Percentiles rank a stretch among this genome's conserved stretches.
These are phyloP conservation scores for Cadophora luteo-olivacea DNA, from an alignment of 2,329 filamentous ascomycete genomes.

Conservation along the genomic window DNA sequence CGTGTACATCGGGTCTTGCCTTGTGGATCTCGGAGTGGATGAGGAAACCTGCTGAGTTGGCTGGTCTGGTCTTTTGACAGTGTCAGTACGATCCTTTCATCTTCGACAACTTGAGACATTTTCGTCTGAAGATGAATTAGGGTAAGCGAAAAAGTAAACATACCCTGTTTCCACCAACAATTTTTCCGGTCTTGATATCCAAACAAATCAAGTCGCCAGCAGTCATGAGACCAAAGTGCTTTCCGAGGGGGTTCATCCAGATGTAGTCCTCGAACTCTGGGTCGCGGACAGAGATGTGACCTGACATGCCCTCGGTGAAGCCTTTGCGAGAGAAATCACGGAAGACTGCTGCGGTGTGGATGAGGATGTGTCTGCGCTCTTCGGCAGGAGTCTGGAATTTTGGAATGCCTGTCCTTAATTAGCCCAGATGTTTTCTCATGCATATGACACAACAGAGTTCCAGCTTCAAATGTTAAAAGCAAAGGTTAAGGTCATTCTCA, in stretches of 20 bases:
- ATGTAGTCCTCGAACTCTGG: constrained; percentile 66
- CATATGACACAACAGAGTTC: too few species aligned
- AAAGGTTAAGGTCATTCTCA: too few species aligned
- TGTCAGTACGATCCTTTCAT: background rate
- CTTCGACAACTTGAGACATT: too few species aligned
- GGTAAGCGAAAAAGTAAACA: background rate
- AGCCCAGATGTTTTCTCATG: too few species aligned
- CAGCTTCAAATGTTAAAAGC: too few species aligned
- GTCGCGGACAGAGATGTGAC: constrained; percentile 72
- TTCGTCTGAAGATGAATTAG: background rate
- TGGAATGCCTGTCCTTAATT: constrained; percentile 55
- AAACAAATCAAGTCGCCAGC: constrained; percentile 72
- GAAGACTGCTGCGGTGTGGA: constrained; percentile 73
- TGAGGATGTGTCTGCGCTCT: constrained; percentile 67
- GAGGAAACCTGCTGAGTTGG: constrained; percentile 72
- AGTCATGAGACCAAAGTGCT: constrained; percentile 69
- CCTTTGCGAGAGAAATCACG: constrained; percentile 70
- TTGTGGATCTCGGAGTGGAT: constrained; percentile 75
- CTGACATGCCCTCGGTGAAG: constrained; percentile 72
- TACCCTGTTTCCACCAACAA: constrained; percentile 65
- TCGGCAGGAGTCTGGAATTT: constrained; percentile 58
- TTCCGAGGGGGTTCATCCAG: constrained; percentile 73
- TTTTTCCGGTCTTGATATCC: constrained; percentile 62
- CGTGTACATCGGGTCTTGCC: constrained; percentile 67
- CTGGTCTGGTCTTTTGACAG: constrained; percentile 53